phyloP scores from a whole-genome alignment of 2,329 filamentous ascomycete species.

The Leptographium wingfieldii region DNA sequence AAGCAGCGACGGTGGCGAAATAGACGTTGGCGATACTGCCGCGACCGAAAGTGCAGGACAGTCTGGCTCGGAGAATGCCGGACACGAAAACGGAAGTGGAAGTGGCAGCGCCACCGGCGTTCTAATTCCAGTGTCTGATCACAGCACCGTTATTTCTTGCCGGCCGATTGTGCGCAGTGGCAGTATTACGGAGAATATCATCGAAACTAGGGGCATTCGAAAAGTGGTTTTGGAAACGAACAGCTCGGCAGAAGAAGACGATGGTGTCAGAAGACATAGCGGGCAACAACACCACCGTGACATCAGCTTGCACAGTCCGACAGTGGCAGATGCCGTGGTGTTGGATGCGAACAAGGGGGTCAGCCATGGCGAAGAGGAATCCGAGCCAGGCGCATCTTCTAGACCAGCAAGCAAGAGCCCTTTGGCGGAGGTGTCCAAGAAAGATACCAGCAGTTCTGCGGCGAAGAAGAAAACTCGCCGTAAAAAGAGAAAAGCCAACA shows the following conservation, averaged over 20 bases:
- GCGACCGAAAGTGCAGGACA: not conserved
- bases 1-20: not conserved
- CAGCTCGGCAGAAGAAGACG: constrained; percentile 24
- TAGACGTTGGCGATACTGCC: not conserved
- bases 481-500: constrained; percentile 25
- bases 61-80: constrained; percentile 10
- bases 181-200: constrained; percentile 67
- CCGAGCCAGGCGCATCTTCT: constrained; percentile 21
- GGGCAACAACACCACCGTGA: not conserved
- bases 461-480: constrained; percentile 25
- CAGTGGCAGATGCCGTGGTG: not conserved
- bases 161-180: constrained; percentile 49
- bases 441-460: constrained; percentile 8
- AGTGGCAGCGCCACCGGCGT: not conserved
- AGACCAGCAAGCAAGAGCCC: not conserved
- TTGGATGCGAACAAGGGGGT: constrained; percentile 7
- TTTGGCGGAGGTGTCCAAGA: not conserved
- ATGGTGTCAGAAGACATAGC: constrained; percentile 11
- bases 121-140: constrained; percentile 3
- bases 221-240: constrained; percentile 53
- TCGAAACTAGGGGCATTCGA: constrained; percentile 59
- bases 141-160: constrained; percentile 9
- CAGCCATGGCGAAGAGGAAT: not conserved
- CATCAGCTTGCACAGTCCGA: constrained; percentile 2
- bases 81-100: not conserved